A percentile compares a stretch with the other conserved stretches of the same genome.
Evolutionary conservation across 2,329 filamentous ascomycete genomes (phyloP).

Genomic region (Bipolaris sorokiniana): DNA sequence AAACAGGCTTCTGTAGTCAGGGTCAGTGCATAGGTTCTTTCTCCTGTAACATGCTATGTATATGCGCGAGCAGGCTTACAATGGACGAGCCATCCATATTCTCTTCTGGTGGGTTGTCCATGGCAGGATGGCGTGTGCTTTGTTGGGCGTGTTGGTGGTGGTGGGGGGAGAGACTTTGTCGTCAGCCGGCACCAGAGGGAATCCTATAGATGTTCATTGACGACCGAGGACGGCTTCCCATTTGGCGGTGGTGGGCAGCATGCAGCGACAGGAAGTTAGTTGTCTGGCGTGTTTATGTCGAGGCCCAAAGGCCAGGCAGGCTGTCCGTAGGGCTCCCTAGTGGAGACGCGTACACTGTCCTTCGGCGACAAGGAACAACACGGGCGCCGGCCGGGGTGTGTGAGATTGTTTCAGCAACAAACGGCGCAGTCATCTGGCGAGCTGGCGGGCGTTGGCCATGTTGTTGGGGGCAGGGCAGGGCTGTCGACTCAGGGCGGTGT

Average conservation of each 20-base stretch:
- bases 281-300: slow-evolving; percentile 1
- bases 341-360: slow-evolving; percentile 31
- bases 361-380: slow-evolving; percentile 27
- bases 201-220: slow-evolving; percentile 44
- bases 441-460: not conserved
- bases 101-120: slow-evolving; percentile 53
- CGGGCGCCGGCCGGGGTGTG: slow-evolving; percentile 28
- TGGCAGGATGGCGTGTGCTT: slow-evolving; percentile 24
- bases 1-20: slow-evolving; percentile 72
- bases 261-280: slow-evolving; percentile 19
- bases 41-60: not conserved
- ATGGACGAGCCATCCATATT: slow-evolving; percentile 79
- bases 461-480: not conserved
- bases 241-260: slow-evolving; percentile 37
- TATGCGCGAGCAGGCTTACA: slow-evolving; percentile 54
- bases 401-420: slow-evolving; percentile 34
- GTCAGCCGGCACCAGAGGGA: slow-evolving; percentile 45
- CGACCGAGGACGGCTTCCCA: slow-evolving; percentile 35
- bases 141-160: not conserved
- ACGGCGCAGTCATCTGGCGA: slow-evolving; percentile 3
- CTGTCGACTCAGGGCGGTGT: not conserved
- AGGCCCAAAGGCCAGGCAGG: slow-evolving; percentile 1
- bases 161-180: slow-evolving; percentile 16
- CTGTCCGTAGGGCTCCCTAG: slow-evolving; percentile 16
- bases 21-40: slow-evolving; percentile 20